These are phyloP conservation scores for Trichopus zeylanicus DNA, from an alignment of 116 monocot genomes.

Conservation along the genomic window DNA sequence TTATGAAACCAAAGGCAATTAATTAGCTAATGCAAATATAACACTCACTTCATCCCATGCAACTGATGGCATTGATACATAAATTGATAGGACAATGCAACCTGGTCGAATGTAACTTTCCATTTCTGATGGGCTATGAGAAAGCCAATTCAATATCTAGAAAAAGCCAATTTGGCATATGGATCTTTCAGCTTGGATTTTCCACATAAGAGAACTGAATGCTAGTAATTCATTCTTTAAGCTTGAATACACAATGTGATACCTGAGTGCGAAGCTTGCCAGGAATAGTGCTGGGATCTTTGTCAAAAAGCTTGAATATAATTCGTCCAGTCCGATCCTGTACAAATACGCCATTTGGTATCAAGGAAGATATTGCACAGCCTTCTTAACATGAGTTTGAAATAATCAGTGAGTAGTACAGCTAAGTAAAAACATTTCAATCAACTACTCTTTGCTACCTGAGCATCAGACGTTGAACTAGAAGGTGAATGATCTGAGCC, in stretches of 20 bases:
- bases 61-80: conserved; percentile 65
- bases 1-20: neutral
- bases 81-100: conserved; percentile 83
- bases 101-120: conserved; percentile 98
- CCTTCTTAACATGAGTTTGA: too few relatives aligned
- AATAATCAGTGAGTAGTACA: neutral
- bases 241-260: neutral
- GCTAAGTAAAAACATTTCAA: neutral
- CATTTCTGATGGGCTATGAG: conserved; percentile 87
- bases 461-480: conserved; percentile 74
- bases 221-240: neutral
- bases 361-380: too few relatives aligned
- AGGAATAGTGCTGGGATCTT: conserved; percentile 82
- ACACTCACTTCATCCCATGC: conserved; percentile 80
- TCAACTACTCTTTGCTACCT: conserved; percentile 34
- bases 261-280: conserved; percentile 53
- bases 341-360: neutral
- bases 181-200: neutral
- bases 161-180: conserved; percentile 9
- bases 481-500: conserved; percentile 37
- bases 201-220: neutral
- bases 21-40: neutral
- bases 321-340: conserved; percentile 92
- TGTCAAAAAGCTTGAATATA: conserved; percentile 91
- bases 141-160: conserved; percentile 91